Evolutionary conservation across 768 basidiomycete species (phyloP).

Genomic region (Grammothele lineata): DNA sequence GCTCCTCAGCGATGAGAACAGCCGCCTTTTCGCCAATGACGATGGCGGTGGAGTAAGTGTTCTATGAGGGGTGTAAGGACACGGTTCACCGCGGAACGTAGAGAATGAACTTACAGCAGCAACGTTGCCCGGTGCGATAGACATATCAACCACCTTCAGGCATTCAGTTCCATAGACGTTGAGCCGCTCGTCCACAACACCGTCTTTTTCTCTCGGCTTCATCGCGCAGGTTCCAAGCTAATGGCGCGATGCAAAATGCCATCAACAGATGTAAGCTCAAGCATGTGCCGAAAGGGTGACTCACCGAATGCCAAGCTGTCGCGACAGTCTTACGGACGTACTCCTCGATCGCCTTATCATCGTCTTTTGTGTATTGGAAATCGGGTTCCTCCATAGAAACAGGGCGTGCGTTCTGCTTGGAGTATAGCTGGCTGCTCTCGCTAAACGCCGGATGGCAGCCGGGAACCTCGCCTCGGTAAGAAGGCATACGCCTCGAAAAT

Average conservation of each 20-base stretch:
- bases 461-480: slow-evolving; percentile 31
- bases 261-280: neutral
- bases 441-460: slow-evolving; percentile 29
- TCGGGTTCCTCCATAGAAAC: slow-evolving; percentile 25
- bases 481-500: slow-evolving; percentile 47
- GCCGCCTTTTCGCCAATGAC: slow-evolving; percentile 61
- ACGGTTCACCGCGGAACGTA: neutral
- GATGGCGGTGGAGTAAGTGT: slow-evolving; percentile 41
- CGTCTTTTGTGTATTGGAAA: slow-evolving; percentile 30
- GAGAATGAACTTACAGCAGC: slow-evolving; percentile 23
- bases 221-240: slow-evolving; percentile 67
- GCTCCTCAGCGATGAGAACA: slow-evolving; percentile 52
- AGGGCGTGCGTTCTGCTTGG: slow-evolving; percentile 14
- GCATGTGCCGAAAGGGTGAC: neutral
- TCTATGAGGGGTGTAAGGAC: slow-evolving; percentile 16
- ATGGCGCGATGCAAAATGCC: no score
- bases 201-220: slow-evolving; percentile 55
- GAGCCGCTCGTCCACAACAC: slow-evolving; percentile 56
- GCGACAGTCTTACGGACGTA: slow-evolving; percentile 24
- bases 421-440: slow-evolving; percentile 21
- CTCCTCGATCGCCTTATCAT: slow-evolving; percentile 30
- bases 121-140: slow-evolving; percentile 37
- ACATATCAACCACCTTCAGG: slow-evolving; percentile 42
- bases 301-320: slow-evolving; percentile 33
- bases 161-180: slow-evolving; percentile 58